Evolutionary conservation across 805 yeast species (phyloP), one percentile per base, ranked within the genome.

Genomic region (Scheffersomyces amazonensis): DNA sequence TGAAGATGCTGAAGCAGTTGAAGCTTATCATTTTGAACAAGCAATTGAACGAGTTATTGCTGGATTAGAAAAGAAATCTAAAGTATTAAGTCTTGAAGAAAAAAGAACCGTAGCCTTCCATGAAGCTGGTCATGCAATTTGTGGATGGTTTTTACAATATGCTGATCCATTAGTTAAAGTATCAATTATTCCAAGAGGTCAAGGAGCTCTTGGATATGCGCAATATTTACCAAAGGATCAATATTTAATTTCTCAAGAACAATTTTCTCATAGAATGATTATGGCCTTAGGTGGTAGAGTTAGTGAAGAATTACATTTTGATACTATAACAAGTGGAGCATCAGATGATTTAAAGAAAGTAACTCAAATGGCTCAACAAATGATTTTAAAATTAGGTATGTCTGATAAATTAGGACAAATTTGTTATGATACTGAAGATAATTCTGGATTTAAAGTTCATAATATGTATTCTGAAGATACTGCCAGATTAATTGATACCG

Each of bases 41-140:
- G 96, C 96, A 16, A 87, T 89, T 58, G 97, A 90, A 64, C 79
- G 96, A 55, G 96, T 89, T 34, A 81, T 89, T 65, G 96, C 95
- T 9, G 97, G 97, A n/a, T 67, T 90, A 32, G 96, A 89, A 59
- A 83, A 84, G 63, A 87, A 87, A 56, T 79, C 93, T 1, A 78
- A 82, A 57, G 80, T 90, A 7, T 69, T 89, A 36, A 80, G 87
- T 5, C 81, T 83, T 8, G 87, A 83, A 24, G 96, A 90, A 61
- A 86, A 87, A 69, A 78, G 71, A 48, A 78, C 86, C 22, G 96
- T 89, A 35, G 96, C 96, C 0, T 89, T 86, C 58, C 97, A 89
- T 62, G 97, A 89, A 65, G 97, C 97, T 2, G 97, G 97, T 0
- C 97, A 89, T 60, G 97, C 97, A 3, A 83, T 89, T 34, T 86